phyloP scores from a whole-genome alignment of 2,329 filamentous ascomycete species.

The Teratosphaeria epicoccoides region DNA sequence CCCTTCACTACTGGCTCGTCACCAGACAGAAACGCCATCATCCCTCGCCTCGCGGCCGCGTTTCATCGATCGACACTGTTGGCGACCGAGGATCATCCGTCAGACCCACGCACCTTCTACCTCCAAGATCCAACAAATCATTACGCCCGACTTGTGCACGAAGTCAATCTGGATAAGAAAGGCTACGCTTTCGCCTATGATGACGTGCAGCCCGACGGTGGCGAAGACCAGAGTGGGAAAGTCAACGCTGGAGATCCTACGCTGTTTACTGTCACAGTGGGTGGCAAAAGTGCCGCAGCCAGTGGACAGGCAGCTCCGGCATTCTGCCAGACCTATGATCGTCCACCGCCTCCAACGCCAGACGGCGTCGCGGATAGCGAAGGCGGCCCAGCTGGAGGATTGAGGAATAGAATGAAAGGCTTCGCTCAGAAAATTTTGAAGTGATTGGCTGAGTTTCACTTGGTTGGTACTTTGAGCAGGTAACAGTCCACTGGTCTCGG shows the following conservation, averaged over 20 bases:
- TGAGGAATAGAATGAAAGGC: constrained; percentile 10
- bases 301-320: background rate
- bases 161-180: constrained; percentile 46
- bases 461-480: no score
- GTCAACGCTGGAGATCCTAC: constrained; percentile 38
- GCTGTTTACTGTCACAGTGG: constrained; percentile 39
- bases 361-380: background rate
- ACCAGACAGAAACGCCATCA: constrained; percentile 47
- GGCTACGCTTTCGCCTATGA: constrained; percentile 55
- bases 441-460: constrained; percentile 3
- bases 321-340: constrained; percentile 3
- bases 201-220: constrained; percentile 51
- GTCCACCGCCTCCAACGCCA: constrained; percentile 10
- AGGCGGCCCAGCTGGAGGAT: constrained; percentile 3
- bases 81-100: constrained; percentile 29
- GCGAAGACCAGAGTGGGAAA: constrained; percentile 45
- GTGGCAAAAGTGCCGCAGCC: constrained; percentile 26
- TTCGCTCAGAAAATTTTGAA: constrained; percentile 12
- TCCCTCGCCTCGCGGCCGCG: constrained; percentile 64
- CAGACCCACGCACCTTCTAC: constrained; percentile 27
- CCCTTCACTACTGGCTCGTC: constrained; percentile 44
- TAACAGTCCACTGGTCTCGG: no score
- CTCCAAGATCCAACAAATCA: constrained; percentile 37
- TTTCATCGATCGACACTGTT: constrained; percentile 66
- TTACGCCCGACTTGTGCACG: constrained; percentile 52